Percentiles rank a stretch among this genome's conserved stretches.
Conservation (phyloP, 129 eudicot genomes). For the Artemisia annua region DNA sequence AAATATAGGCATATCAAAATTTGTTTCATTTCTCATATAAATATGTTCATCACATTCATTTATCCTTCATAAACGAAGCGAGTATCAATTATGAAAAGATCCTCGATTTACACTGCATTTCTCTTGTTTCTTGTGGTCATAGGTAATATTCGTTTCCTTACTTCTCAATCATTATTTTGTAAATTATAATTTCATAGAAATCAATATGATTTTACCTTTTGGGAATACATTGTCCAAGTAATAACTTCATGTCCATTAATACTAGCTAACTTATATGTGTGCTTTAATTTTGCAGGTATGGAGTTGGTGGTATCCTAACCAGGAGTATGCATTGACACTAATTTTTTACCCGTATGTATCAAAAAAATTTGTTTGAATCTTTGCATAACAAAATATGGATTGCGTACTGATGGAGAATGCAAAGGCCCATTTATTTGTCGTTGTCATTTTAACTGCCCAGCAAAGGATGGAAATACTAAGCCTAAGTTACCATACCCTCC, state of each 20-base stretch:
- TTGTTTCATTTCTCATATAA: neutral
- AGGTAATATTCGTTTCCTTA: neutral
- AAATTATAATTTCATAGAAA: neutral
- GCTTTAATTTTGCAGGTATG: neutral
- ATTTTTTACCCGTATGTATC: neutral
- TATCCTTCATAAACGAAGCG: neutral
- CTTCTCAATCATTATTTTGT: neutral
- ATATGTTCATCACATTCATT: neutral
- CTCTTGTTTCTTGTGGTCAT: neutral
- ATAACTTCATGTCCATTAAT: neutral
- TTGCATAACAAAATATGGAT: neutral
- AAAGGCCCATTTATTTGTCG: neutral
- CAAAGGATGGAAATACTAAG: neutral
- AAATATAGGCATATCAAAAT: neutral
- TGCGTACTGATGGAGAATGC: too few species aligned
- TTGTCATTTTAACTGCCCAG: constrained; percentile 4
- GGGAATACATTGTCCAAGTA: neutral
- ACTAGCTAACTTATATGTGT: neutral
- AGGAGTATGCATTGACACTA: neutral
- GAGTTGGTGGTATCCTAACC: neutral
- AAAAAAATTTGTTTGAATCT: neutral
- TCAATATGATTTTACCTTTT: neutral
- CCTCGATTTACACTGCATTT: neutral
- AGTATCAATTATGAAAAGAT: neutral
- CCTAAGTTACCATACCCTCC: too few species aligned